These are phyloP conservation scores for Pleomassaria siparia DNA, from an alignment of 2,329 filamentous ascomycete genomes.

Conservation along the genomic window DNA sequence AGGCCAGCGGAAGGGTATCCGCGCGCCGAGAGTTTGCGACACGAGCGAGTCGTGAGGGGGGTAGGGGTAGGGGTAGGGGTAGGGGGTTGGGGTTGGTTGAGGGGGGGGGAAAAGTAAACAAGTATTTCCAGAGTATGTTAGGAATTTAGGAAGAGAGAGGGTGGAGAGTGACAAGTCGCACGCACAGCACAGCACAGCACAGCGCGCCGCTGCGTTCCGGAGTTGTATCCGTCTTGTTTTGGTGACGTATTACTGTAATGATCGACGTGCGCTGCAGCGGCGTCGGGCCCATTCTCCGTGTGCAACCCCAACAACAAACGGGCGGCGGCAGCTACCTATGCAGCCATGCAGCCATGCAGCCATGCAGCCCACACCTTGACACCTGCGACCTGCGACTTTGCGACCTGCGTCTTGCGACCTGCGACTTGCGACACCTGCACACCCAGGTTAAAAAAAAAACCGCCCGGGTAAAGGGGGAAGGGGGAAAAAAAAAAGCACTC, in stretches of 20 bases:
- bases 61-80: background rate
- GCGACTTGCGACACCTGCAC: too few relatives aligned
- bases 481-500: background rate
- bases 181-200: too few relatives aligned
- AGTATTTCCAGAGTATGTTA: too few relatives aligned
- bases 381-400: too few relatives aligned
- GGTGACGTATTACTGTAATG: conserved; percentile 11
- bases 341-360: background rate
- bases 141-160: too few relatives aligned
- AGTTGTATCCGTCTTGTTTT: conserved; percentile 20
- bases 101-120: too few relatives aligned
- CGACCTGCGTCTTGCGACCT: too few relatives aligned
- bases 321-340: background rate
- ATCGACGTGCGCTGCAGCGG: conserved; percentile 2
- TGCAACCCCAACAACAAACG: background rate
- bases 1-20: conserved; percentile 10
- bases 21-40: conserved; percentile 10
- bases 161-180: too few relatives aligned
- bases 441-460: too few relatives aligned
- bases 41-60: background rate
- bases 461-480: too few relatives aligned
- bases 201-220: conserved; percentile 17
- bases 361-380: too few relatives aligned
- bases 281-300: background rate
- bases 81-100: too few relatives aligned